These are phyloP conservation scores for Aspergillus taichungensis DNA, from an alignment of 495 filamentous ascomycete species.

Conservation along the genomic window DNA sequence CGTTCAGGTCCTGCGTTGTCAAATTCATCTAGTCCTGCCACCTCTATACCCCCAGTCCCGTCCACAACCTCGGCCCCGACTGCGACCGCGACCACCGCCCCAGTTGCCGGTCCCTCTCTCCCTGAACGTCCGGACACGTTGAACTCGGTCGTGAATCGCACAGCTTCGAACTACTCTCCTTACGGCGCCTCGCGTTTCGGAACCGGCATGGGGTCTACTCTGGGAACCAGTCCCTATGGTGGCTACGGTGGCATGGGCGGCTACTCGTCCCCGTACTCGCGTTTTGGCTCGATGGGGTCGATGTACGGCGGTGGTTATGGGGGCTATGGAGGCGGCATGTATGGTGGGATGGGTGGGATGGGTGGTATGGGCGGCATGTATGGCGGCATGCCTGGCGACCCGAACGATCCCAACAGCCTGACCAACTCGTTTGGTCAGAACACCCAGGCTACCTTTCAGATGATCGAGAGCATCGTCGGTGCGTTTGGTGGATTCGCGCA, in stretches of 20 bases:
- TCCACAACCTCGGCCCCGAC: conserved; percentile 29
- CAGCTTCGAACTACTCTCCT: conserved; percentile 72
- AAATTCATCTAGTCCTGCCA: conserved; percentile 30
- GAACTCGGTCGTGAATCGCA: conserved; percentile 69
- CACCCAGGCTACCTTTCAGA: conserved; percentile 96
- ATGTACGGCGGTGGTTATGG: conserved; percentile 48
- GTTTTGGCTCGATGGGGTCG: conserved; percentile 51
- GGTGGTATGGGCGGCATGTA: conserved; percentile 55
- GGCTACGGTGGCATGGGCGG: conserved; percentile 39
- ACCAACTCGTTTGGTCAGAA: conserved; percentile 83
- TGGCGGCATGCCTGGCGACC: conserved; percentile 49
- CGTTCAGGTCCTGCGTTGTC: conserved; percentile 29
- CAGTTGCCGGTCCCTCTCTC: conserved; percentile 56
- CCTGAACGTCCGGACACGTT: conserved; percentile 72
- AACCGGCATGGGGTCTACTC: neutral
- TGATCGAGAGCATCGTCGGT: conserved; percentile 98
- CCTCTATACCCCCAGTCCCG: conserved; percentile 27
- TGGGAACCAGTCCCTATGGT: conserved; percentile 33
- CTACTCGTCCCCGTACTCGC: conserved; percentile 59
- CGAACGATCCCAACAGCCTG: conserved; percentile 87
- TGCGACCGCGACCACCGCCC: conserved; percentile 34
- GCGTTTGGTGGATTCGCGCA: conserved; percentile 94
- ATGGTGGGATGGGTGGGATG: conserved; percentile 42
- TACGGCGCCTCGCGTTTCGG: conserved; percentile 57
- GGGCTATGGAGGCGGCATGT: conserved; percentile 53